These are phyloP conservation scores for Fusarium fujikuroi DNA, from an alignment of 2,329 filamentous ascomycete genomes.

Conservation along the genomic window DNA sequence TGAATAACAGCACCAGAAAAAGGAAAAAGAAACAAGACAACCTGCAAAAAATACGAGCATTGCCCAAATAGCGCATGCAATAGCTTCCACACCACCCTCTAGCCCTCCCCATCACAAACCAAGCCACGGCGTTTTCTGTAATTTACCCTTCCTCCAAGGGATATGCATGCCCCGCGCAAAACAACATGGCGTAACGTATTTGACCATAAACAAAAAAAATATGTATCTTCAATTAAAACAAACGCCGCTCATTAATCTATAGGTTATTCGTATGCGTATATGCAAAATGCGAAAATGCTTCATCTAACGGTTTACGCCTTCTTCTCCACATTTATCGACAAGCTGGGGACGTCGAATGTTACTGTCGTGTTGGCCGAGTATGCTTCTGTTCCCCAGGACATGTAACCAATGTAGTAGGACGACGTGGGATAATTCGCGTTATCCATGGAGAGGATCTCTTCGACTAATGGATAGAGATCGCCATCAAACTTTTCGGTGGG, in stretches of 20 bases:
- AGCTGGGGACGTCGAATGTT: slow-evolving; percentile 58
- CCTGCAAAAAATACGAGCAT: slow-evolving; percentile 17
- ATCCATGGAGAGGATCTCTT: slow-evolving; percentile 50
- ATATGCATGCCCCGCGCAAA: slow-evolving; percentile 6
- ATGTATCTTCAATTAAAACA: background rate
- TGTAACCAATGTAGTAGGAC: slow-evolving; percentile 61
- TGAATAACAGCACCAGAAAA: background rate
- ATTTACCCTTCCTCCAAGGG: slow-evolving; percentile 5
- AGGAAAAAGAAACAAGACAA: background rate
- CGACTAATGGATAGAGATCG: slow-evolving; percentile 59
- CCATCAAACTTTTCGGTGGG: slow-evolving; percentile 56
- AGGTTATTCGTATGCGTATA: slow-evolving; percentile 6
- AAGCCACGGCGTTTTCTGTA: slow-evolving; percentile 17
- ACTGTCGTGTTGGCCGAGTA: slow-evolving; percentile 56
- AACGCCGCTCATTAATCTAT: slow-evolving; percentile 36
- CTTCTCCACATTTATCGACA: slow-evolving; percentile 51
- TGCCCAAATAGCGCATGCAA: background rate
- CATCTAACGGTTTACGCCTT: background rate
- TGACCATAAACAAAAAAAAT: background rate
- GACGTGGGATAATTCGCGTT: slow-evolving; percentile 51
- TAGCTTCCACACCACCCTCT: slow-evolving; percentile 7
- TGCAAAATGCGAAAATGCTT: slow-evolving; percentile 5
- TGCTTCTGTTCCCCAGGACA: slow-evolving; percentile 63
- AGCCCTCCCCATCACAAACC: background rate
- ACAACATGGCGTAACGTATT: slow-evolving; percentile 7